These are phyloP conservation scores for Neurospora africana DNA, from an alignment of 495 filamentous ascomycete genomes.

Conservation along the genomic window DNA sequence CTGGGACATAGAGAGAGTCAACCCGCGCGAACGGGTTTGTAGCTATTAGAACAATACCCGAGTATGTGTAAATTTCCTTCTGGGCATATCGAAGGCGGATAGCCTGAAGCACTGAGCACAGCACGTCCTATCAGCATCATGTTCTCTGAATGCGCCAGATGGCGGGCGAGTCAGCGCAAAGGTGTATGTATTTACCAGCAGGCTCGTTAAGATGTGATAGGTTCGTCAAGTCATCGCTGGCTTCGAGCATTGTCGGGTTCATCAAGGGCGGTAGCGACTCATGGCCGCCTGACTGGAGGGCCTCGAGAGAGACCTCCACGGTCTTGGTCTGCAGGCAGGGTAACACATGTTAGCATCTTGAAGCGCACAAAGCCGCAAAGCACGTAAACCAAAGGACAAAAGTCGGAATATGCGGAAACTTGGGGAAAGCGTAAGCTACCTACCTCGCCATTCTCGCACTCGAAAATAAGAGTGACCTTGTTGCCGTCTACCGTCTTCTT, in stretches of 20 bases:
- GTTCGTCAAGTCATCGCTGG: conserved; percentile 96
- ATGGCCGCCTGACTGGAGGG: conserved; percentile 57
- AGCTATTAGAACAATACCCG: conserved; percentile 95
- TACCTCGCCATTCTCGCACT: conserved; percentile 90
- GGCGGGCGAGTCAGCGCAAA: neutral
- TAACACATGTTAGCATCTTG: conserved; percentile 15
- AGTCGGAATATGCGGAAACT: neutral
- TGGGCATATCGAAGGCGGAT: conserved; percentile 96
- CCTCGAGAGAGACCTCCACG: conserved; percentile 70
- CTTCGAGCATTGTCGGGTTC: conserved; percentile 98
- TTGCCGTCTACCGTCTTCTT: conserved; percentile 76
- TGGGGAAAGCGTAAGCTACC: conserved; percentile 9
- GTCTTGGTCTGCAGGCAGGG: conserved; percentile 50
- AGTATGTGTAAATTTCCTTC: conserved; percentile 99
- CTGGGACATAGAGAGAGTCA: conserved; percentile 95
- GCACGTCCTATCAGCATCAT: conserved; percentile 25
- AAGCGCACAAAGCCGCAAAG: neutral
- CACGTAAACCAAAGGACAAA: neutral
- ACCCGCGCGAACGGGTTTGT: conserved; percentile 98
- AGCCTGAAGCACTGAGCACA: conserved; percentile 72
- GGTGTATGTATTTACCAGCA: conserved; percentile 55
- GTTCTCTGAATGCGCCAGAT: neutral
- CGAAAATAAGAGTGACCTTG: conserved; percentile 77
- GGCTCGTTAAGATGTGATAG: conserved; percentile 97
- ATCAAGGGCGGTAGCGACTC: conserved; percentile 82